These are phyloP conservation scores for Mycena rebaudengoi DNA, from an alignment of 768 basidiomycete species.

Conservation along the genomic window DNA sequence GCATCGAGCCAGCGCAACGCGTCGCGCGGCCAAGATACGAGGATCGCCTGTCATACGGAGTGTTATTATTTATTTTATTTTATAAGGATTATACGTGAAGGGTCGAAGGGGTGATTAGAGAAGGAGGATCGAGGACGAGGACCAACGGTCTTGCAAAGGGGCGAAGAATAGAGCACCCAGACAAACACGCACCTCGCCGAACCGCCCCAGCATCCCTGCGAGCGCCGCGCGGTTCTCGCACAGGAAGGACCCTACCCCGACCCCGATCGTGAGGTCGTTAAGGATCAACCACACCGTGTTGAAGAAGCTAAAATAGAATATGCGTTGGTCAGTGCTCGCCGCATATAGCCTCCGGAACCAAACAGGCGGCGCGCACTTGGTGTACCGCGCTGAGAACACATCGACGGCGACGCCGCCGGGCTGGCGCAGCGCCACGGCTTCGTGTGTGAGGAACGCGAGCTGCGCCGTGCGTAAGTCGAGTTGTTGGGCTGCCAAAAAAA, in stretches of 20 bases:
- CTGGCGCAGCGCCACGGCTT: conserved; percentile 49
- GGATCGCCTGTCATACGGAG: conserved; percentile 45
- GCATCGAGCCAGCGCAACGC: conserved; percentile 86
- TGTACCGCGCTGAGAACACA: conserved; percentile 66
- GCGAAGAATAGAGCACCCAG: not conserved
- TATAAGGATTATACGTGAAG: too few species aligned
- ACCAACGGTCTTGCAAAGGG: not conserved
- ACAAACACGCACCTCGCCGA: conserved; percentile 50
- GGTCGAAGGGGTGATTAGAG: too few species aligned
- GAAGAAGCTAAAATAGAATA: conserved; percentile 86
- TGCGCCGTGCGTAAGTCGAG: conserved; percentile 65
- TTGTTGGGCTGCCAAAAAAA: conserved; percentile 66
- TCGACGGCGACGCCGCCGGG: conserved; percentile 45
- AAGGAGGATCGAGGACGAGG: too few species aligned
- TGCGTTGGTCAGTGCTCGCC: too few species aligned
- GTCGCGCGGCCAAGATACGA: conserved; percentile 58
- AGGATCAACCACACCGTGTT: conserved; percentile 91
- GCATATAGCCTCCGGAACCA: conserved; percentile 14
- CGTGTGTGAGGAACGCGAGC: conserved; percentile 50
- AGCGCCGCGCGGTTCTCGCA: conserved; percentile 68
- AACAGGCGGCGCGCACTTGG: conserved; percentile 54
- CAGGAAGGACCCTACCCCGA: conserved; percentile 74
- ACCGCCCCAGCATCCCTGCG: conserved; percentile 44
- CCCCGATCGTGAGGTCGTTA: conserved; percentile 90
- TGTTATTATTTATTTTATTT: too few species aligned